phyloP scores from a whole-genome alignment of 257 asterid genomes.

The Gentiana straminea region DNA sequence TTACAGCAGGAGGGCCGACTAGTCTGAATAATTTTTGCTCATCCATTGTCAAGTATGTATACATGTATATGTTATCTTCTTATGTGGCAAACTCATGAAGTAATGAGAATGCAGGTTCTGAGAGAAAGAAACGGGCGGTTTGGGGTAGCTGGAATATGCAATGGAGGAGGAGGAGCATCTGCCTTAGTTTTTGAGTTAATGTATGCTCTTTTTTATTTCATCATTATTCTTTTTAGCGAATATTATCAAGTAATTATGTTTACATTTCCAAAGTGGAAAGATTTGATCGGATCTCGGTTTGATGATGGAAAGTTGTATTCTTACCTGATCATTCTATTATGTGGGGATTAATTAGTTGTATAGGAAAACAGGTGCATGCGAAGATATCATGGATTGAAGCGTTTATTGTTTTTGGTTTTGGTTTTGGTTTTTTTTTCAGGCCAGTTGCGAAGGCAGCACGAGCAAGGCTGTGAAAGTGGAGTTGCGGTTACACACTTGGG shows the following conservation, averaged over 20 bases:
- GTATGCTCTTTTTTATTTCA: slow-evolving; percentile 17
- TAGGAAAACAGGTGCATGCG: no score
- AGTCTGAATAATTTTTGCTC: no score
- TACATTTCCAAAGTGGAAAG: not conserved
- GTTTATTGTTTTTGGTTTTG: not conserved
- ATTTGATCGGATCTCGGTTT: not conserved
- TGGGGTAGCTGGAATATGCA: slow-evolving; percentile 91
- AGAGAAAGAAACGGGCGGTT: slow-evolving; percentile 54
- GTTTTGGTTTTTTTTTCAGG: slow-evolving; percentile 7
- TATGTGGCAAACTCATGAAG: no score
- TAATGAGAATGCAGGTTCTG: slow-evolving; percentile 45
- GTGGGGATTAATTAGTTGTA: no score
- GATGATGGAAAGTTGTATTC: not conserved
- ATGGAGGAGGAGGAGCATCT: slow-evolving; percentile 98
- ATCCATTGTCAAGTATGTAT: no score
- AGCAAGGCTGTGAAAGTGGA: not conserved
- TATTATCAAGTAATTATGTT: no score
- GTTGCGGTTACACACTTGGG: no score
- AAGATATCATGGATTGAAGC: no score
- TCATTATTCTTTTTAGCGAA: not conserved
- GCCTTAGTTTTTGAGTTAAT: slow-evolving; percentile 68
- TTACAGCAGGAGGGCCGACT: no score
- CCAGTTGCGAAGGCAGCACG: slow-evolving; percentile 6
- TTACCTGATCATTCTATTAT: no score
- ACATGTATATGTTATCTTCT: no score